Conservation (phyloP, 2,329 filamentous ascomycete species). For the Ceratocystis colombiana region DNA sequence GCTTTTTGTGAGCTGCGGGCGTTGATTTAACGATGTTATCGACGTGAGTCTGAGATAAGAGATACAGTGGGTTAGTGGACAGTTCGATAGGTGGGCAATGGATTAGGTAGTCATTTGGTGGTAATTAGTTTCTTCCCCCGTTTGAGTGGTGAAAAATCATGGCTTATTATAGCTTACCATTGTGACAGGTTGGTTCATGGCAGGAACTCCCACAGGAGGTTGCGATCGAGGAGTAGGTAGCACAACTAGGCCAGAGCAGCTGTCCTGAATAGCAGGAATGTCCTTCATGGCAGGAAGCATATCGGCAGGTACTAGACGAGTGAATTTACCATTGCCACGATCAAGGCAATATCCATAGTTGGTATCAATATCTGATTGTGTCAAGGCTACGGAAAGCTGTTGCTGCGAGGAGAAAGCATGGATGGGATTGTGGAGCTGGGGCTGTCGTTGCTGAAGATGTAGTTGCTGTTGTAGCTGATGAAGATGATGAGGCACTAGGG, state of each 20-base stretch:
- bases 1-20: constrained; percentile 32
- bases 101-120: not conserved
- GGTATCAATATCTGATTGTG: constrained; percentile 8
- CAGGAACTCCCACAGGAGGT: constrained; percentile 31
- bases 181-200: constrained; percentile 34
- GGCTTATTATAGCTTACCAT: constrained; percentile 33
- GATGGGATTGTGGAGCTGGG: not conserved
- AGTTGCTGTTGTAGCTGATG: constrained; percentile 17
- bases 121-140: not conserved
- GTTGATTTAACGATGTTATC: constrained; percentile 4
- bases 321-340: constrained; percentile 44
- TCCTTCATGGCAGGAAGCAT: constrained; percentile 39
- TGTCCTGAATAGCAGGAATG: constrained; percentile 37
- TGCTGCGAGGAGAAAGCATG: not conserved
- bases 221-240: constrained; percentile 35
- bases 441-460: constrained; percentile 17
- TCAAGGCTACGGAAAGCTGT: constrained; percentile 3
- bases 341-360: constrained; percentile 44
- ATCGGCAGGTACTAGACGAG: constrained; percentile 47
- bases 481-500: constrained; percentile 13
- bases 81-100: not conserved
- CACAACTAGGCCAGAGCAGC: constrained; percentile 38
- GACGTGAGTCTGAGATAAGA: constrained; percentile 1
- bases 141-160: not conserved
- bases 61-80: constrained; percentile 11